phyloP scores from a whole-genome alignment of 2,329 filamentous ascomycete genomes.

The Leptographium flavum region DNA sequence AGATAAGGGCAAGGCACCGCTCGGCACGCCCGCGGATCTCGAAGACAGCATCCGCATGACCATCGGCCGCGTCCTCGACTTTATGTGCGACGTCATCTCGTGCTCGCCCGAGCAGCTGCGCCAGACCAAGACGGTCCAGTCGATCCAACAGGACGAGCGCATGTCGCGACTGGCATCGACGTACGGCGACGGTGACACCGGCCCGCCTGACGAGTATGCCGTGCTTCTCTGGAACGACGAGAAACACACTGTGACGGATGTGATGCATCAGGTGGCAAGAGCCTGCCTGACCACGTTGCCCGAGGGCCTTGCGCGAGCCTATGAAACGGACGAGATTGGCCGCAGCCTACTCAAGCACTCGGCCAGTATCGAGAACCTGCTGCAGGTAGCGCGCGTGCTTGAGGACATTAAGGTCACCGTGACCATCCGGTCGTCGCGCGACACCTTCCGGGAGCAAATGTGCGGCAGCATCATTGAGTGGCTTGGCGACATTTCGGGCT shows the following conservation, averaged over 20 bases:
- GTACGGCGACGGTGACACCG: slow-evolving; percentile 57
- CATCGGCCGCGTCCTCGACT: slow-evolving; percentile 74
- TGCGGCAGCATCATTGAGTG: slow-evolving; percentile 95
- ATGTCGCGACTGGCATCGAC: slow-evolving; percentile 61
- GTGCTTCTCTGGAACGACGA: slow-evolving; percentile 95
- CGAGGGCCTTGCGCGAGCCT: slow-evolving; percentile 61
- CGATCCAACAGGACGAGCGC: slow-evolving; percentile 68
- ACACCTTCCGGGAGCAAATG: slow-evolving; percentile 97
- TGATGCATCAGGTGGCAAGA: slow-evolving; percentile 76
- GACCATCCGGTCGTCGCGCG: slow-evolving; percentile 81
- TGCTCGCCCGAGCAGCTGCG: slow-evolving; percentile 94
- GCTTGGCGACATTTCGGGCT: slow-evolving; percentile 85
- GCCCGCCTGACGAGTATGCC: slow-evolving; percentile 61
- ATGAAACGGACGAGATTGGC: slow-evolving; percentile 80
- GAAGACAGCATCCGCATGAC: slow-evolving; percentile 70
- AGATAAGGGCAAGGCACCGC: slow-evolving; percentile 45
- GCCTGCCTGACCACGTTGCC: slow-evolving; percentile 62
- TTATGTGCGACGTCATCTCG: slow-evolving; percentile 93
- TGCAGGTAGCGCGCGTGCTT: slow-evolving; percentile 70
- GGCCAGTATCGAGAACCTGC: slow-evolving; percentile 54
- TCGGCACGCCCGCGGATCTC: slow-evolving; percentile 58
- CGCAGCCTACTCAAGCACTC: slow-evolving; percentile 72
- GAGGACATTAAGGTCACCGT: slow-evolving; percentile 95
- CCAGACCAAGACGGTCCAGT: slow-evolving; percentile 67
- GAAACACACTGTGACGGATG: slow-evolving; percentile 90